Percentiles rank a stretch among this genome's conserved stretches.
Conservation (phyloP, 108 stramenopile genomes). For the Nitzschia inconspicua region DNA sequence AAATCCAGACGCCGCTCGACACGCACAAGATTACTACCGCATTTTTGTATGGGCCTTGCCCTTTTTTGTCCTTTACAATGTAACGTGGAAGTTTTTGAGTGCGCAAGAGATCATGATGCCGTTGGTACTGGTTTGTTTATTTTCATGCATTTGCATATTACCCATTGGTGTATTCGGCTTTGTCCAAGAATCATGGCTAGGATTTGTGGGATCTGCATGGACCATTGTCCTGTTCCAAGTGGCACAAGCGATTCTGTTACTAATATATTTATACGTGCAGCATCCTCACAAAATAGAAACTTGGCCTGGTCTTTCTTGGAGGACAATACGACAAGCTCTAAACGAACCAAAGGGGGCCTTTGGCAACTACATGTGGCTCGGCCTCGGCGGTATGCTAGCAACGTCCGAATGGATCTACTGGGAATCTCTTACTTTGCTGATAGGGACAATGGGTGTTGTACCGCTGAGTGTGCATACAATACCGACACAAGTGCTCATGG, state of each 20-base stretch:
- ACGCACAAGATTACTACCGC: constrained; percentile 29
- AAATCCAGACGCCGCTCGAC: constrained; percentile 16
- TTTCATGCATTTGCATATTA: constrained; percentile 17
- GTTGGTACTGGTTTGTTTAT: constrained; percentile 15
- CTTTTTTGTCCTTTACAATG: constrained; percentile 30
- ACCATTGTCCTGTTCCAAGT: constrained; percentile 28
- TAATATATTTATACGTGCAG: constrained; percentile 20
- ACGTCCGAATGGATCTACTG: constrained; percentile 46
- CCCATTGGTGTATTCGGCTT: constrained; percentile 29
- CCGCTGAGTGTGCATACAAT: constrained; percentile 46
- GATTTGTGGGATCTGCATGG: constrained; percentile 38
- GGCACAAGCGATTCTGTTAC: constrained; percentile 14
- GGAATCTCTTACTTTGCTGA: constrained; percentile 28
- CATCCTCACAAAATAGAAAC: constrained; percentile 31
- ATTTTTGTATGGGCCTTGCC: constrained; percentile 35
- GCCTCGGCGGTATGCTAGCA: constrained; percentile 44
- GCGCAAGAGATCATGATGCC: constrained; percentile 42
- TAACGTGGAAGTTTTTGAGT: constrained; percentile 46
- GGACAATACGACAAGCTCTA: constrained; percentile 8
- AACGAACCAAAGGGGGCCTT: background rate
- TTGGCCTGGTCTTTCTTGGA: constrained; percentile 30
- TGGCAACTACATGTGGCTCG: constrained; percentile 1
- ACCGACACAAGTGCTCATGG: constrained; percentile 29
- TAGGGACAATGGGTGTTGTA: constrained; percentile 44
- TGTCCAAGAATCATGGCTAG: background rate